Conservation (phyloP, 805 yeast genomes). For the Nakazawaea ernobii region DNA sequence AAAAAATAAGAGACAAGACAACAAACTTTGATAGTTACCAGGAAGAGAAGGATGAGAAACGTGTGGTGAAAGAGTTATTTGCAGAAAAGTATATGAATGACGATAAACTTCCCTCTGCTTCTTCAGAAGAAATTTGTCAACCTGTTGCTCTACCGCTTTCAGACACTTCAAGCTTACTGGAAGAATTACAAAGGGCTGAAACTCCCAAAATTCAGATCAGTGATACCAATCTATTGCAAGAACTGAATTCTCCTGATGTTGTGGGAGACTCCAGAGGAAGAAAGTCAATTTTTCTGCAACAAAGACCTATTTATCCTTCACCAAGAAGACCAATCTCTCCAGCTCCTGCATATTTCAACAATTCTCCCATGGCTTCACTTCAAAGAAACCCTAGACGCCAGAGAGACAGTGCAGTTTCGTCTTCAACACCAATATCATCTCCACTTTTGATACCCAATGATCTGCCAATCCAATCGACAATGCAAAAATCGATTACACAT, state of each 20-base stretch:
- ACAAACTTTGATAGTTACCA: constrained; percentile 10
- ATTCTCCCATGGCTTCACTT: constrained; percentile 55
- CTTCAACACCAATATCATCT: constrained; percentile 46
- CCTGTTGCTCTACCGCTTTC: constrained; percentile 1
- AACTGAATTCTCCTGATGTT: not conserved
- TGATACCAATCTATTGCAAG: constrained; percentile 14
- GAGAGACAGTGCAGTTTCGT: constrained; percentile 15
- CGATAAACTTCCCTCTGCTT: constrained; percentile 33
- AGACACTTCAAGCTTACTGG: not conserved
- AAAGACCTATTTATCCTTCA: constrained; percentile 27
- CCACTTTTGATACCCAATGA: constrained; percentile 52
- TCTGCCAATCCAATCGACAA: constrained; percentile 8
- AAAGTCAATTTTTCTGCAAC: constrained; percentile 3
- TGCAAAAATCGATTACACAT: constrained; percentile 2
- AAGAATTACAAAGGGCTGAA: constrained; percentile 16
- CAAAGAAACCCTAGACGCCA: constrained; percentile 41
- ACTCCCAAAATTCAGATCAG: constrained; percentile 23
- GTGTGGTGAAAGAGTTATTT: constrained; percentile 22
- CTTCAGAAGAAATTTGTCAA: not conserved
- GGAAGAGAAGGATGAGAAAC: constrained; percentile 14
- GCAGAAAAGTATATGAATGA: constrained; percentile 34
- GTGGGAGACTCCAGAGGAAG: constrained; percentile 3
- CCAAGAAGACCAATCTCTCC: constrained; percentile 59
- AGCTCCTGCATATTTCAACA: constrained; percentile 25
- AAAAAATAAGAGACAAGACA: constrained; percentile 37